Evolutionary conservation across 2,329 filamentous ascomycete species (phyloP).

Genomic region (Ophiostoma sp.): DNA sequence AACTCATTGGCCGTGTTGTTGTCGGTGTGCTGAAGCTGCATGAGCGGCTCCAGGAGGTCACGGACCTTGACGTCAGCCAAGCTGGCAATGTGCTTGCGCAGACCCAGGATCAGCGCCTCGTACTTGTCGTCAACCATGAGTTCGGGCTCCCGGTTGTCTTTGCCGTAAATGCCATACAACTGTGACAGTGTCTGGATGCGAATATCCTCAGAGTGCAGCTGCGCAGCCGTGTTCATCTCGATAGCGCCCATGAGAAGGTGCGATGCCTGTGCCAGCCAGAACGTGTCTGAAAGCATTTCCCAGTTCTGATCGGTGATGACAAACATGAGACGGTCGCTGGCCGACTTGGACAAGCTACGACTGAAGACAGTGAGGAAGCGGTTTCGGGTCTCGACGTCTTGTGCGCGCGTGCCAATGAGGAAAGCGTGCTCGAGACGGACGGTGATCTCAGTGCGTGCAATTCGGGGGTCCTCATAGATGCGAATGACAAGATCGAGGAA

Average conservation of each 20-base stretch:
- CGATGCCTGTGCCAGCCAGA: conserved; percentile 93
- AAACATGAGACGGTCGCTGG: conserved; percentile 81
- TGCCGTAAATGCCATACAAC: conserved; percentile 66
- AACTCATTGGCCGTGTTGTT: conserved; percentile 75
- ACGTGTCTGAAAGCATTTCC: conserved; percentile 90
- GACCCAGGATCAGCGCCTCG: conserved; percentile 69
- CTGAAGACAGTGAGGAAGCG: conserved; percentile 96
- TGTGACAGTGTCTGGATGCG: conserved; percentile 67
- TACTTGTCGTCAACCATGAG: conserved; percentile 76
- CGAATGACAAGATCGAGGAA: conserved; percentile 95
- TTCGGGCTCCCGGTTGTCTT: conserved; percentile 58
- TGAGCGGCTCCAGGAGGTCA: conserved; percentile 83
- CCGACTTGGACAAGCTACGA: conserved; percentile 85
- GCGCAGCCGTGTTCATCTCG: conserved; percentile 73
- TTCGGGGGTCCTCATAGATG: conserved; percentile 96
- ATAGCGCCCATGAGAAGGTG: conserved; percentile 88
- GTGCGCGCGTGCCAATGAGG: conserved; percentile 85
- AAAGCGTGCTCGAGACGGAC: conserved; percentile 98
- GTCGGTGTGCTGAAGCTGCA: conserved; percentile 88
- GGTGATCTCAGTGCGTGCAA: conserved; percentile 88
- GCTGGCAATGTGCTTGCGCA: conserved; percentile 78
- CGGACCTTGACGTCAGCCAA: conserved; percentile 79
- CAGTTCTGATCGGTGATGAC: conserved; percentile 90
- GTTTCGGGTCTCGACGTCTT: conserved; percentile 94
- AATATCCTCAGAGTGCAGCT: conserved; percentile 80